Conservation (phyloP, 2,329 filamentous ascomycete species). For the Beauveria rudraprayagi region DNA sequence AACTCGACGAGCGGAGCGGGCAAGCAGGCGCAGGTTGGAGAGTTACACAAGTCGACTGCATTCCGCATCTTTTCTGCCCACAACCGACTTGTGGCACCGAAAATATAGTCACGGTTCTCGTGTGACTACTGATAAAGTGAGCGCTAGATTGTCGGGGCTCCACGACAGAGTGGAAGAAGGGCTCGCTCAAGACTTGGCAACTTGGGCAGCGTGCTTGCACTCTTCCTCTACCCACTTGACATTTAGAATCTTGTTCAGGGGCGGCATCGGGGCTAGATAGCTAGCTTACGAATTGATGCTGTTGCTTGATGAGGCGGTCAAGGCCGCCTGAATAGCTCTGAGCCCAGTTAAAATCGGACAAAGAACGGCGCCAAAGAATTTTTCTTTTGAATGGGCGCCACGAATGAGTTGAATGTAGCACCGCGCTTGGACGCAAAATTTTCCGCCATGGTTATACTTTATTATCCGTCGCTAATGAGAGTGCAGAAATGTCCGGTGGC, state of each 20-base stretch:
- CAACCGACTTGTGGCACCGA: not conserved
- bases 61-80: not conserved
- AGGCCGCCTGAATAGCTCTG: not conserved
- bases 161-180: not conserved
- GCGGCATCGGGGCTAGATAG: not conserved
- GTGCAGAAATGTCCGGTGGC: not conserved
- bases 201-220: too few relatives aligned
- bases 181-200: not conserved
- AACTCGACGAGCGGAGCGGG: not conserved
- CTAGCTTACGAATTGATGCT: not conserved
- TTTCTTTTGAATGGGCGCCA: not conserved
- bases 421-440: not conserved
- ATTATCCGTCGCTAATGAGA: not conserved
- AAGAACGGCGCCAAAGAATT: not conserved
- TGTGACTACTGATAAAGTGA: not conserved
- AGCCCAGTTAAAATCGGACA: not conserved
- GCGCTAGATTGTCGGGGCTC: not conserved
- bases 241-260: not conserved
- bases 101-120: not conserved
- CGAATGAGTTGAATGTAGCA: not conserved
- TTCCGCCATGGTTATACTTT: not conserved
- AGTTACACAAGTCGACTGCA: not conserved
- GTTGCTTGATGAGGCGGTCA: slow-evolving; percentile 6
- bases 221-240: too few relatives aligned
- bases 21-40: not conserved